These are phyloP conservation scores for Beauveria bassiana DNA, from an alignment of 2,329 filamentous ascomycete genomes.

Conservation along the genomic window DNA sequence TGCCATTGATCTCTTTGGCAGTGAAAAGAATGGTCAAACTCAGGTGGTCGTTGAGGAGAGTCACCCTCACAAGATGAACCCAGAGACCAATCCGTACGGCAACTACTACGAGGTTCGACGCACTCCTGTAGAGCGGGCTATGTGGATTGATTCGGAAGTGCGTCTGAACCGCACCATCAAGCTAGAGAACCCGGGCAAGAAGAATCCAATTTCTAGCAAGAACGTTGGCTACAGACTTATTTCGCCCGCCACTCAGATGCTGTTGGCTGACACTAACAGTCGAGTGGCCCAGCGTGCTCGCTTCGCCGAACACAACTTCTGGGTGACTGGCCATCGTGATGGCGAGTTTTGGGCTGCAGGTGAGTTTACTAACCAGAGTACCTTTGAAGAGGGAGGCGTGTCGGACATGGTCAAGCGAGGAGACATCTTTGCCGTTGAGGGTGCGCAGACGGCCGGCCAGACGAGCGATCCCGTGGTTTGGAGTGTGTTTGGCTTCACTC, in stretches of 20 bases:
- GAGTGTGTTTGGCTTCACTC: constrained; percentile 41
- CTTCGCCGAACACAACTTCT: constrained; percentile 39
- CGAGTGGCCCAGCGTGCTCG: constrained; percentile 34
- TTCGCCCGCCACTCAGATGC: constrained; percentile 36
- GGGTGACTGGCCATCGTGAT: constrained; percentile 42
- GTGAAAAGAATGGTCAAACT: constrained; percentile 36
- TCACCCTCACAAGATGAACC: constrained; percentile 30
- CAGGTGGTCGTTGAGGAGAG: constrained; percentile 37
- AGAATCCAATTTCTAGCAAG: constrained; percentile 40
- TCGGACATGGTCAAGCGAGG: constrained; percentile 38
- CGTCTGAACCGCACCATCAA: constrained; percentile 42
- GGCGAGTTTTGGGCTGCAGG: constrained; percentile 44
- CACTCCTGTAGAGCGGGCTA: constrained; percentile 35
- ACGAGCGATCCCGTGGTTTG: constrained; percentile 32
- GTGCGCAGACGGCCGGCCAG: constrained; percentile 16
- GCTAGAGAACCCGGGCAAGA: constrained; percentile 37
- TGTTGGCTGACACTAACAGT: constrained; percentile 38
- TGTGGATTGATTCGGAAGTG: constrained; percentile 46
- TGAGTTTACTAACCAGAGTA: constrained; percentile 44
- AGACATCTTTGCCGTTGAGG: constrained; percentile 36
- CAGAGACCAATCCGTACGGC: constrained; percentile 51
- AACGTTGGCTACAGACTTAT: constrained; percentile 42
- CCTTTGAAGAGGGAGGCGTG: constrained; percentile 34
- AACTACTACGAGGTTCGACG: constrained; percentile 52
- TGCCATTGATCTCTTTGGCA: constrained; percentile 43